Percentiles rank a stretch among this genome's conserved stretches.
Evolutionary conservation across 2,329 filamentous ascomycete species (phyloP).

Genomic region (Elsinoe fawcettii): DNA sequence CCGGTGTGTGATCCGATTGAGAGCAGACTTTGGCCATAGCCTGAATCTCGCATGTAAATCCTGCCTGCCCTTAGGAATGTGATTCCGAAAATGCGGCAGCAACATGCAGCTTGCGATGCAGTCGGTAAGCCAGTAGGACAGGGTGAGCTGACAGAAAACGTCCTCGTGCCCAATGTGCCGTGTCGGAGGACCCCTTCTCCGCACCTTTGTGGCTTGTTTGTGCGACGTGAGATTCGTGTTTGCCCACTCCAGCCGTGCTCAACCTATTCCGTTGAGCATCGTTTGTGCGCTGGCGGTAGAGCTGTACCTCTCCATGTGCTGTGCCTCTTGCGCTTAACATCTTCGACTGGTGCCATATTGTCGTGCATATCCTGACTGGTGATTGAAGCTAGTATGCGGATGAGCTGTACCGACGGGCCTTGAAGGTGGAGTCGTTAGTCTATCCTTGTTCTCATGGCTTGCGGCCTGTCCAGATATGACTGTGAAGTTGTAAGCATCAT

Average conservation of each 20-base stretch:
- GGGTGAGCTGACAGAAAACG: not conserved
- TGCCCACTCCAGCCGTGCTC: not conserved
- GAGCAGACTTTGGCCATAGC: not conserved
- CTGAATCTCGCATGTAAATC: not conserved
- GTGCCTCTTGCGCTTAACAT: not conserved
- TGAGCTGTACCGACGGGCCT: not conserved
- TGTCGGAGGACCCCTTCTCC: not conserved
- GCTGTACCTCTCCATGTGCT: not conserved
- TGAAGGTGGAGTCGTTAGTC: not conserved
- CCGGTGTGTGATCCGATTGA: not conserved
- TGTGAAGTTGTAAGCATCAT: not conserved
- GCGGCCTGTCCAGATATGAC: constrained; percentile 4
- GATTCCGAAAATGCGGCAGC: not conserved
- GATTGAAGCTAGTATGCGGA: not conserved
- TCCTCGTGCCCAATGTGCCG: not conserved
- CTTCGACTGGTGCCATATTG: not conserved
- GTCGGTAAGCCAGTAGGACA: not conserved
- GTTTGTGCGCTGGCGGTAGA: not conserved
- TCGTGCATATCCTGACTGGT: not conserved
- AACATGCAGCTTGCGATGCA: not conserved
- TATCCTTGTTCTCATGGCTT: constrained; percentile 3
- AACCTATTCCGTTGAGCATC: not conserved
- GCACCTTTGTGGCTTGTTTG: not conserved
- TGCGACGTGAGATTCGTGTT: not conserved
- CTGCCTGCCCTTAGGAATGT: not conserved